Base-by-base conservation (phyloP, 306 rosid species). In the Luffa aegyptiaca region DNA sequence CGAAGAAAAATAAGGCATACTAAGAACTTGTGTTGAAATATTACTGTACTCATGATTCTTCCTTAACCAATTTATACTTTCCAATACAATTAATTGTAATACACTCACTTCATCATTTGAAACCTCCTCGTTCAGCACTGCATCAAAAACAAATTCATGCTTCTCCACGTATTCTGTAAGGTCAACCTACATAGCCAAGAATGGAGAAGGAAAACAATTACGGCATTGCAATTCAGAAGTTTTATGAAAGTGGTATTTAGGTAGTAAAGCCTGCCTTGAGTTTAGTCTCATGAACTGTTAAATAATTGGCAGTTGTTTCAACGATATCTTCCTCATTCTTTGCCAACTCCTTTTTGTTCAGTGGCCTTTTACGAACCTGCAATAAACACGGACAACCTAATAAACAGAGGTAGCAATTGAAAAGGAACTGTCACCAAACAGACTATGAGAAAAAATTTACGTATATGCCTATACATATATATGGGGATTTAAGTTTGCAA, bases 311-410 rank as follows among this genome's bases (percentile, higher is more conserved):
- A 81, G 81, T 81, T 14, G 99, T 90, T 5, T 96, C 99, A 49
- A 96, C 87, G 33, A 96, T 96, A 82, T 96, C 99, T 89, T 90
- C 98, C 88, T 96, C 99, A 79, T 90, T 91, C 87, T 96, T 96
- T 33, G 92, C 91, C 79, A 93, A 81, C 82, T 96, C 99, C 84
- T 93, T 96, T 83, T 96, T 93, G 77, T 96, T 96, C 70, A 96
- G 88, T 26, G 99, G 99, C 80, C 99, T 91, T 84, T 96, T 96
- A 76, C 99, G 94, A 79, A 96, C 99, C 99, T 96, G 94, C 81
- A 88, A 81, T 42, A 53, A 84, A 41, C 58, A 55, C 59, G 80
- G 75, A 56, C 62, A 80, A 5, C 2, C 56, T 71, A 72, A 3
- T 41, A 75, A 64, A 73, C 26, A 87, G 39, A 79, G 46, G 20